Base-by-base conservation (phyloP, 2,329 filamentous ascomycete species). In the Gaeumannomyces tritici region DNA sequence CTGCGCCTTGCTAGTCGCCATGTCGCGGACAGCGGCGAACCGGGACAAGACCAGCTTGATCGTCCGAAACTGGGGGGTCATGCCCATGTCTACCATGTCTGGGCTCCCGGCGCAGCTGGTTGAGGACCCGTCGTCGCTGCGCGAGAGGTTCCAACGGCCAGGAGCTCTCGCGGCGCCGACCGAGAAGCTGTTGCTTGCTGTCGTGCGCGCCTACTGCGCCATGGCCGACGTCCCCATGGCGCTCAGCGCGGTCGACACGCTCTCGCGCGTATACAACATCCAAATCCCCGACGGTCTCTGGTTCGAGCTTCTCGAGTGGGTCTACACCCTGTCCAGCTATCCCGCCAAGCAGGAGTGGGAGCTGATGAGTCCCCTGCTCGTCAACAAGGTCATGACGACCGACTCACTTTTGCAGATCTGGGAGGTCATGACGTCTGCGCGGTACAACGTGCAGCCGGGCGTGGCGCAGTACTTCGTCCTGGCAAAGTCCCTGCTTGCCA, bases 201-300 rank as follows among this genome's bases (percentile, higher is more conserved):
- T 93, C n/a, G 87, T 88, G 7, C 86, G 91, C 69, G 77, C 80
- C 1, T 89, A 88, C 65, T 83, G 88, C n/a, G 80, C 79, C 64
- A 90, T 88, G 72, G 86, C 83, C 59, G 79, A 87, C 62, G 77
- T 91, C 4, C 70, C 78, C 0, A 76, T 79, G 1, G 89, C 84
- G 15, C 69, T 88, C 29, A 78, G 82, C 55, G 69, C 89, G 0
- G 74, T 92, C 15, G 80, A 89, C 64, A 83, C 83, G 67, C 71
- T 93, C 59, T 87, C 89, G 0, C 74, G 74, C 1, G 76, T 76
- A 8, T 90, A 89, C 72, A 65, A 75, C 1, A 74, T 93, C 28
- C 65, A 75, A 1, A 84, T 93, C 51, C 74, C 84, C 0, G 67
- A 70, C 8, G 70, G 78, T 6, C 78, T 85, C 24, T 93, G 90